Evolutionary conservation across 1,139 yeast genomes (phyloP).

Genomic region (Sugiyamaella xylanicola): DNA sequence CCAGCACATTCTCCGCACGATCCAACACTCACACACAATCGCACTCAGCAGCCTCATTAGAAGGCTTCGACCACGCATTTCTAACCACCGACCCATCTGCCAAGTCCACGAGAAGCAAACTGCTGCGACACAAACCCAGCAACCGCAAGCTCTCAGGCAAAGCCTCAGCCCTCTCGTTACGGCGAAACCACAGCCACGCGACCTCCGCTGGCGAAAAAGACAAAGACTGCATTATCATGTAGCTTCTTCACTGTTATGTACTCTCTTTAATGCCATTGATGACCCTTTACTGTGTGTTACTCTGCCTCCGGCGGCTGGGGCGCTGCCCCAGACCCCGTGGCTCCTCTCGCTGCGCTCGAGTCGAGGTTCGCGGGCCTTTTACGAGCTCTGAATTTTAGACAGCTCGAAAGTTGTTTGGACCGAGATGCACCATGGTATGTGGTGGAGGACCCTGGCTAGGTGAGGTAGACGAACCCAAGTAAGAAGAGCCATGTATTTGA

Average conservation of each 20-base stretch:
- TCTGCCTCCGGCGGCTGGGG: slow-evolving; percentile 17
- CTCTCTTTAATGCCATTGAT: slow-evolving; percentile 17
- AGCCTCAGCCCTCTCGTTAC: slow-evolving; percentile 20
- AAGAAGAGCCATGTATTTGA: no score
- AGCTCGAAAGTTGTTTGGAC: no score
- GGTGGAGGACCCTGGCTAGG: no score
- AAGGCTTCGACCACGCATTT: slow-evolving; percentile 18
- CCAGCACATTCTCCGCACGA: slow-evolving; percentile 5
- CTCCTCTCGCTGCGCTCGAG: slow-evolving; percentile 9
- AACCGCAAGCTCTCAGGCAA: slow-evolving; percentile 19
- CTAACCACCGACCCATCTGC: slow-evolving; percentile 12
- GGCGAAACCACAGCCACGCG: slow-evolving; percentile 17
- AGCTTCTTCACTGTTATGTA: slow-evolving; percentile 14
- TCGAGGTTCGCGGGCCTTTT: no score
- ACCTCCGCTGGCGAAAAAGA: slow-evolving; percentile 20
- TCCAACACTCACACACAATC: background rate
- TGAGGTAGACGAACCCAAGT: no score
- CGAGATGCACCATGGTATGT: no score
- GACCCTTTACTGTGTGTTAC: slow-evolving; percentile 1
- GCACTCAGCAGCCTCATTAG: slow-evolving; percentile 8
- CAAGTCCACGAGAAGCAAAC: slow-evolving; percentile 1
- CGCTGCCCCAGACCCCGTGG: slow-evolving; percentile 10
- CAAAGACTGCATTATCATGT: slow-evolving; percentile 32
- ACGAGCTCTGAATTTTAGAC: no score
- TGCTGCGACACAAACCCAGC: slow-evolving; percentile 21